Conservation (phyloP, 164 flowering plant genomes). For the Chimonanthus praecox region DNA sequence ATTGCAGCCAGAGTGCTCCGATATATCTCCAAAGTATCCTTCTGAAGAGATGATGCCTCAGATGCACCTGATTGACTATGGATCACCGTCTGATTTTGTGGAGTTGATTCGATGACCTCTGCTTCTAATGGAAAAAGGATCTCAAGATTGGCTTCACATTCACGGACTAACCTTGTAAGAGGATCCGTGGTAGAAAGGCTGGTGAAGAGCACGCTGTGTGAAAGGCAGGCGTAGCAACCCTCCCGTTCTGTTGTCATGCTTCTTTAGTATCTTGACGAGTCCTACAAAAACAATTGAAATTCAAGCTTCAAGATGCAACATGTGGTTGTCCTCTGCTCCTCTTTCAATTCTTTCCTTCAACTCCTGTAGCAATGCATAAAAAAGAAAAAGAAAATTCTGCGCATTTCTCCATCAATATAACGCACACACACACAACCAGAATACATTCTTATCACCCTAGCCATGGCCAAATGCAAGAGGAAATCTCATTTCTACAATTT, state of each 20-base stretch:
- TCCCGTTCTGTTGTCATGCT: constrained; percentile 88
- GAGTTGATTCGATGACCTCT: constrained; percentile 55
- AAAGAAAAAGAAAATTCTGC: background rate
- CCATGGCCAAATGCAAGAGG: background rate
- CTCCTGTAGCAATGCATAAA: constrained; percentile 34
- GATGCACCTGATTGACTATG: constrained; percentile 7
- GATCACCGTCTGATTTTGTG: constrained; percentile 12
- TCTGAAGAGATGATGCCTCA: constrained; percentile 33
- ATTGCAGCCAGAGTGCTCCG: constrained; percentile 75
- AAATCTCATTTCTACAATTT: too few species aligned
- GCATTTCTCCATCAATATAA: too few species aligned
- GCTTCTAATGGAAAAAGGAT: constrained; percentile 71
- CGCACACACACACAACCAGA: background rate
- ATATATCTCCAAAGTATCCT: constrained; percentile 45
- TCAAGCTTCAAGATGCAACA: constrained; percentile 22
- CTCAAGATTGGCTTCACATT: constrained; percentile 78
- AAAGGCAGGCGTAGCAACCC: constrained; percentile 62
- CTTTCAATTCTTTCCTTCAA: constrained; percentile 68
- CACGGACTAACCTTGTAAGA: constrained; percentile 64
- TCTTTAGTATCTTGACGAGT: constrained; percentile 77
- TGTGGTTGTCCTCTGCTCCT: constrained; percentile 31
- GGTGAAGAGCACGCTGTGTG: constrained; percentile 59
- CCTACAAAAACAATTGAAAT: constrained; percentile 28
- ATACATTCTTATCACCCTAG: background rate
- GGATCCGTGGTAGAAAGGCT: constrained; percentile 83